These are phyloP conservation scores for Plectosphaerella plurivora DNA, from an alignment of 2,329 filamentous ascomycete genomes.

Conservation along the genomic window DNA sequence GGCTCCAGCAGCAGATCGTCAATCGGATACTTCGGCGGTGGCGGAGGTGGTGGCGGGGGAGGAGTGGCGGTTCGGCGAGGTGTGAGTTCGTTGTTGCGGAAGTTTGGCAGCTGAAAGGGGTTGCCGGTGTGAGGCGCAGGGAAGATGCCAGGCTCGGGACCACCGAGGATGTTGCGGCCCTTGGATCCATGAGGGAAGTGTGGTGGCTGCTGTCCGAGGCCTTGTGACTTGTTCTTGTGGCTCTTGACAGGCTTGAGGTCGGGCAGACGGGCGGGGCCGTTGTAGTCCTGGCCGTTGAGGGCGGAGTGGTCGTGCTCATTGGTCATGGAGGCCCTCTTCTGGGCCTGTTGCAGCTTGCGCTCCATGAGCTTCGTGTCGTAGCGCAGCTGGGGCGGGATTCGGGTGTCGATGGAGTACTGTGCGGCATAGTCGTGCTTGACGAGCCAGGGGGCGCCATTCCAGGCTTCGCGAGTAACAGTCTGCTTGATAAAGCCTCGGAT, in stretches of 20 bases:
- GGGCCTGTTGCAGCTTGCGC: slow-evolving; percentile 66
- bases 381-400: slow-evolving; percentile 76
- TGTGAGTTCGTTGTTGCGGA: slow-evolving; percentile 39
- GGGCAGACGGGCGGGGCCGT: slow-evolving; percentile 55
- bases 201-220: slow-evolving; percentile 36
- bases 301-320: slow-evolving; percentile 1
- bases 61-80: slow-evolving; percentile 22
- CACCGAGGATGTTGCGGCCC: slow-evolving; percentile 24
- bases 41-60: slow-evolving; percentile 61
- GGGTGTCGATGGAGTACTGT: slow-evolving; percentile 80
- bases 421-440: slow-evolving; percentile 83
- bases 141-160: slow-evolving; percentile 30
- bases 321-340: slow-evolving; percentile 49
- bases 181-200: slow-evolving; percentile 32
- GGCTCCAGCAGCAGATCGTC: slow-evolving; percentile 84
- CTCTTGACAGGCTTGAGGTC: slow-evolving; percentile 73
- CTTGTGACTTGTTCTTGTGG: slow-evolving; percentile 57
- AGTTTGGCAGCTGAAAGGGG: slow-evolving; percentile 40
- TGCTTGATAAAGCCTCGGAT: slow-evolving; percentile 92
- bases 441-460: slow-evolving; percentile 95
- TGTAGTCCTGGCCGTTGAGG: slow-evolving; percentile 27
- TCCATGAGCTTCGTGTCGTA: slow-evolving; percentile 77
- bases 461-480: slow-evolving; percentile 84
- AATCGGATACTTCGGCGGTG: slow-evolving; percentile 87
- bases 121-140: slow-evolving; percentile 36